Conservation (phyloP, 306 rosid species). For the Cicer pinnatifidum region DNA sequence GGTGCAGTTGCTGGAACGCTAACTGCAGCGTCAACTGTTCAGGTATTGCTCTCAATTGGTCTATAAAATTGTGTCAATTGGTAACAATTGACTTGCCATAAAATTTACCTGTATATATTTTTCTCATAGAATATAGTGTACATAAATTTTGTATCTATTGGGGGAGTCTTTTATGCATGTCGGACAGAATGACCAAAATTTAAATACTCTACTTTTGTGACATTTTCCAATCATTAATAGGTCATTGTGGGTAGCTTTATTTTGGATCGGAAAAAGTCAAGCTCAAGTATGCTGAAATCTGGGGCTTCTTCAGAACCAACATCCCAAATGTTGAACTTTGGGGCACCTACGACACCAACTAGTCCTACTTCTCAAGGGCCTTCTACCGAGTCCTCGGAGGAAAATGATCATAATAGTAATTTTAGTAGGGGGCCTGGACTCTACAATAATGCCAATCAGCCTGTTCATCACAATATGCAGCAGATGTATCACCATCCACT, state of each 20-base stretch:
- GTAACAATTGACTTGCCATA: slow-evolving; percentile 13
- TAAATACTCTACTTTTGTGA: slow-evolving; percentile 30
- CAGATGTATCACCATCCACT: slow-evolving; percentile 69
- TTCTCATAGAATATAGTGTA: not conserved
- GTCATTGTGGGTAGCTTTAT: slow-evolving; percentile 89
- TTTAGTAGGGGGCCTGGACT: slow-evolving; percentile 64
- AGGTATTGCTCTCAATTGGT: slow-evolving; percentile 59
- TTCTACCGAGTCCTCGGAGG: slow-evolving; percentile 91
- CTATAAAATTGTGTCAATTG: not conserved
- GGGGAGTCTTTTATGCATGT: slow-evolving; percentile 7
- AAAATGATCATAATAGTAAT: slow-evolving; percentile 61
- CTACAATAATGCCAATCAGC: slow-evolving; percentile 63
- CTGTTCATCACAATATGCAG: slow-evolving; percentile 57
- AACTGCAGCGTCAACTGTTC: slow-evolving; percentile 75
- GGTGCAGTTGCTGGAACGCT: slow-evolving; percentile 90
- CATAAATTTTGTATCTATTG: not conserved
- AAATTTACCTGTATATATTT: slow-evolving; percentile 10
- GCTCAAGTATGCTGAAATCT: slow-evolving; percentile 55
- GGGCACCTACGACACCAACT: slow-evolving; percentile 58
- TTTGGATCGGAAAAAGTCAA: slow-evolving; percentile 64
- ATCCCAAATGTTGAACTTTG: slow-evolving; percentile 75
- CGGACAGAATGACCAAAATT: slow-evolving; percentile 10
- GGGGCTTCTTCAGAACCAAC: slow-evolving; percentile 57
- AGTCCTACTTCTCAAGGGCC: slow-evolving; percentile 83
- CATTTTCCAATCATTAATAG: slow-evolving; percentile 49